phyloP scores from a whole-genome alignment of 129 eudicot genomes.

The Erigeron canadensis region DNA sequence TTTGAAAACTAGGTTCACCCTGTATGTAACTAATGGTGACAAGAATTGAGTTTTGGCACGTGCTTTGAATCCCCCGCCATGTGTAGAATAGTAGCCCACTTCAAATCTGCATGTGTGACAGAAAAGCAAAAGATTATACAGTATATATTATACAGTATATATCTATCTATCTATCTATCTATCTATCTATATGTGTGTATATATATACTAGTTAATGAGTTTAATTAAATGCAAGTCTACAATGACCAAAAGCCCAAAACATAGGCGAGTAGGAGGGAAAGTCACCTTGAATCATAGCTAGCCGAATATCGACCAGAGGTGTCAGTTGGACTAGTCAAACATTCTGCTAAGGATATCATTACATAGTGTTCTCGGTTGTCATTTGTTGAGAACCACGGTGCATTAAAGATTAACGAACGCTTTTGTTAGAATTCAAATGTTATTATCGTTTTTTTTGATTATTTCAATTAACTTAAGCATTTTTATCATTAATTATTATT shows the following conservation, averaged over 20 bases:
- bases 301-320: accelerated
- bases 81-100: background rate
- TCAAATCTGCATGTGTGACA: background rate
- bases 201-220: background rate
- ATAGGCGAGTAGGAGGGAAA: background rate
- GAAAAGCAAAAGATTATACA: background rate
- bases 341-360: background rate
- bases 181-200: background rate
- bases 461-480: too few species aligned
- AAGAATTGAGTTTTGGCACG: conserved; percentile 2
- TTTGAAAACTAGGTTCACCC: background rate
- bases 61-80: background rate
- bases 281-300: background rate
- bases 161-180: too few species aligned
- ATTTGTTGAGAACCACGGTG: background rate
- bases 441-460: too few species aligned
- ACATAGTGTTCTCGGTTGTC: background rate
- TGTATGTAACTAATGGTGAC: background rate
- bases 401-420: too few species aligned
- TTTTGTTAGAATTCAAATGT: too few species aligned
- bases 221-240: background rate
- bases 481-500: too few species aligned
- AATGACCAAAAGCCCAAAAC: background rate
- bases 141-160: too few species aligned
- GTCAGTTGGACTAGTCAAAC: background rate